Conservation (phyloP, 225 moss, liverwort and hornwort species). For the Climacium dendroides region DNA sequence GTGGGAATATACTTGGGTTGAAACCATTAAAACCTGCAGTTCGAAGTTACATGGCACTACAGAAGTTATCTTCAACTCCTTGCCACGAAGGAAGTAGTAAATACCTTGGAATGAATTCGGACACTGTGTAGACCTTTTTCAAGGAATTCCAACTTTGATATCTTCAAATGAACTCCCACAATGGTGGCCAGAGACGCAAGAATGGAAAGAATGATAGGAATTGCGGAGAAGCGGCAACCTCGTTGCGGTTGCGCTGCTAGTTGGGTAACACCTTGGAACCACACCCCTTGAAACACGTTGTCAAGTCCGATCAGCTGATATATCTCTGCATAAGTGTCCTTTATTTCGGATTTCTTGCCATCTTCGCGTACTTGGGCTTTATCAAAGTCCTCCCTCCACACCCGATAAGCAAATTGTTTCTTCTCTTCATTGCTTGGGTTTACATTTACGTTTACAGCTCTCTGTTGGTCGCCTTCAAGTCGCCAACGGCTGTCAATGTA, state of each 20-base stretch:
- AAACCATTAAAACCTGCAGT: background rate
- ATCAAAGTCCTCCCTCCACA: background rate
- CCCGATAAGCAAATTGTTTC: background rate
- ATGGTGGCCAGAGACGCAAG: background rate
- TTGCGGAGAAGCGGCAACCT: background rate
- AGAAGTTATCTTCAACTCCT: background rate
- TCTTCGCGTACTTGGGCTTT: background rate
- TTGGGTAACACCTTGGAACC: background rate
- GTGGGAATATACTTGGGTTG: background rate
- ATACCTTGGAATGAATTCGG: background rate
- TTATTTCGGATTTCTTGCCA: background rate
- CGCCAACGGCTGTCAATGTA: background rate
- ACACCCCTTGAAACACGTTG: background rate
- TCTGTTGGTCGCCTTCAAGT: background rate
- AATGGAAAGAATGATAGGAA: background rate
- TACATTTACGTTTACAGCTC: rapidly evolving
- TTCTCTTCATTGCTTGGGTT: background rate
- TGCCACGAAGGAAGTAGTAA: background rate
- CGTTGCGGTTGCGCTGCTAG: background rate
- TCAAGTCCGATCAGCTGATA: background rate
- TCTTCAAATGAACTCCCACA: background rate
- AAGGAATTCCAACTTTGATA: background rate
- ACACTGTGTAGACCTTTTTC: rapidly evolving
- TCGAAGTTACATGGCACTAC: background rate
- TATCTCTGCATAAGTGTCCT: background rate